Evolutionary conservation across 106 monocot genomes (phyloP).

Genomic region (Dioscorea alata): DNA sequence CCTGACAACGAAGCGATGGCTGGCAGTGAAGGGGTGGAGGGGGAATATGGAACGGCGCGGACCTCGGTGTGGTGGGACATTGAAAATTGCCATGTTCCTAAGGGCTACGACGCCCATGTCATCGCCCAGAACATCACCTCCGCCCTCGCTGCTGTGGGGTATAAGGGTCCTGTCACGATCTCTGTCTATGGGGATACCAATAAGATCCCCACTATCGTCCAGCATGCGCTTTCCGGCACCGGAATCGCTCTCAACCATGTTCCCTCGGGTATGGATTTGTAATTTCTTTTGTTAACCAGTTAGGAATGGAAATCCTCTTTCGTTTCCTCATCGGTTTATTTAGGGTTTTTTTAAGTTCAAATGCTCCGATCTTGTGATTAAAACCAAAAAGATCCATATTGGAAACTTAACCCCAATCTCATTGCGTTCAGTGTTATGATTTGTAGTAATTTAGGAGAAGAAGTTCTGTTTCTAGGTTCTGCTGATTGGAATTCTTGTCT

Average conservation of each 20-base stretch:
- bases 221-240: slow-evolving; percentile 65
- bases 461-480: too few relatives aligned
- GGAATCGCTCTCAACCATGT: slow-evolving; percentile 73
- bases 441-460: too few relatives aligned
- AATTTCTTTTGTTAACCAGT: not conserved
- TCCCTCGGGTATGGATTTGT: slow-evolving; percentile 44
- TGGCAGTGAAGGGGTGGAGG: slow-evolving; percentile 17
- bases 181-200: slow-evolving; percentile 63
- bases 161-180: slow-evolving; percentile 47
- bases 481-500: too few relatives aligned
- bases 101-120: slow-evolving; percentile 35
- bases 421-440: too few relatives aligned
- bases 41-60: slow-evolving; percentile 39
- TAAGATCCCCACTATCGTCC: slow-evolving; percentile 17
- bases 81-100: slow-evolving; percentile 71
- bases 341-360: not conserved
- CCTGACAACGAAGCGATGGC: not conserved
- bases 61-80: slow-evolving; percentile 94
- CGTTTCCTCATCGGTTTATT: not conserved
- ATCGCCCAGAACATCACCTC: slow-evolving; percentile 69
- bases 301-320: not conserved
- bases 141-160: slow-evolving; percentile 46
- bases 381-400: not conserved
- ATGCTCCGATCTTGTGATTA: not conserved
- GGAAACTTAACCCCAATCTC: too few relatives aligned